Base-by-base conservation (phyloP, 108 stramenopile species). In the Skeletonema marinoi region DNA sequence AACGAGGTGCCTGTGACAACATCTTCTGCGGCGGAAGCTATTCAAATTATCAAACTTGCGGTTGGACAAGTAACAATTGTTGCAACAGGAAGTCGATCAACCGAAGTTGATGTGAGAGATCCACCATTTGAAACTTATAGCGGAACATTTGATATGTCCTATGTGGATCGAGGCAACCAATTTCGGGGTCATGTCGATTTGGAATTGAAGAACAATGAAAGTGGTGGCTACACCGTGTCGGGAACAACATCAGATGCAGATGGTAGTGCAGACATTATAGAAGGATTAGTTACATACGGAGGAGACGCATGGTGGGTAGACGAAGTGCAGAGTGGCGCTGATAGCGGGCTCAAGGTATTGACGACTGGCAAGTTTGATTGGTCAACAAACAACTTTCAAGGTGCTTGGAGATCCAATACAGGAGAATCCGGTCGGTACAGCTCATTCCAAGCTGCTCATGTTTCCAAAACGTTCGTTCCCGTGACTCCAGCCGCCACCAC, bases 251-350 rank as follows among this genome's bases (percentile, higher is more conserved):
- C 46, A 54, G 77, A 77, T 70, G 63, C 68, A 46, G 66, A 67
- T 60, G 74, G 74, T 14, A 60, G 14, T 13, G 56, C 77, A 25
- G 63, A 33, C 17, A 56, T 77, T 6, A 64, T 62, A 2, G 77
- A 77, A 17, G 68, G 68, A 2, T 64, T 70, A 30, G 66, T 77
- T 14, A 65, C 68, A 1, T 70, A 77, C 16, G 32, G 7, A 51
- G 68, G 77, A 31, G 60, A 60, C 66, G 78, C 71, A 1, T 78
- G 71, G 71, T 78, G 78, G 78, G 33, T 78, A n/a, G 78, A 78
- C 8, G 72, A 73, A 60, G 66, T 65, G 14, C 31, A 19, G 19
- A 58, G 65, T 16, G 78, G 71, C 9, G 39, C 21, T 14, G 71
- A 78, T 41, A 29, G 10, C 29, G 72, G 78, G 31, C 36, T 78